These are phyloP conservation scores for Sodiomyces alkalinus DNA, from an alignment of 2,329 filamentous ascomycete species.

Conservation along the genomic window DNA sequence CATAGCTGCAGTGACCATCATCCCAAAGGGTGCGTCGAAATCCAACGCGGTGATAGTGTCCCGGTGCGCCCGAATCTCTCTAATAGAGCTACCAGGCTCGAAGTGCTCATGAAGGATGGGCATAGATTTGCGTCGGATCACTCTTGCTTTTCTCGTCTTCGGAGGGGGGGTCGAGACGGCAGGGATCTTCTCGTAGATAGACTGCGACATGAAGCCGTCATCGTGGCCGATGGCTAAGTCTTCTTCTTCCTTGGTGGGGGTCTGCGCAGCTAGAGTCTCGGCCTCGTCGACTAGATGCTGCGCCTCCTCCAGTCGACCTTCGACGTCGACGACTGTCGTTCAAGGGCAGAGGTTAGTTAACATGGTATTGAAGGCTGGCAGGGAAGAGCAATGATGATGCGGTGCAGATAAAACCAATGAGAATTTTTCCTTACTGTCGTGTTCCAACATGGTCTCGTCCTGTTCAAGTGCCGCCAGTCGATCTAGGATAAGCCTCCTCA, in stretches of 20 bases:
- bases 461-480: constrained; percentile 74
- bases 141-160: constrained; percentile 36
- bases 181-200: constrained; percentile 87
- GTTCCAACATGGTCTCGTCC: constrained; percentile 79
- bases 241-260: constrained; percentile 37
- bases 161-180: constrained; percentile 31
- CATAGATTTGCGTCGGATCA: constrained; percentile 66
- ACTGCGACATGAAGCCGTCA: constrained; percentile 83
- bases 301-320: constrained; percentile 45
- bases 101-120: constrained; percentile 93
- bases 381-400: neutral
- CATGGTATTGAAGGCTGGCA: too few species aligned
- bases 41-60: constrained; percentile 83
- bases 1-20: constrained; percentile 78
- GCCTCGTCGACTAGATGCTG: constrained; percentile 44
- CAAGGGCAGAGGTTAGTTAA: too few species aligned
- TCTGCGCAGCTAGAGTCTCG: constrained; percentile 37
- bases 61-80: constrained; percentile 74
- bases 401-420: neutral
- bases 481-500: constrained; percentile 85
- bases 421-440: constrained; percentile 51
- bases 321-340: constrained; percentile 48
- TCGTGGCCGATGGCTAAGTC: constrained; percentile 32
- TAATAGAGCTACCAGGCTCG: constrained; percentile 74
- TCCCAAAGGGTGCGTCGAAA: constrained; percentile 95